phyloP scores from a whole-genome alignment of 495 filamentous ascomycete genomes.

The Penicillium desertorum region DNA sequence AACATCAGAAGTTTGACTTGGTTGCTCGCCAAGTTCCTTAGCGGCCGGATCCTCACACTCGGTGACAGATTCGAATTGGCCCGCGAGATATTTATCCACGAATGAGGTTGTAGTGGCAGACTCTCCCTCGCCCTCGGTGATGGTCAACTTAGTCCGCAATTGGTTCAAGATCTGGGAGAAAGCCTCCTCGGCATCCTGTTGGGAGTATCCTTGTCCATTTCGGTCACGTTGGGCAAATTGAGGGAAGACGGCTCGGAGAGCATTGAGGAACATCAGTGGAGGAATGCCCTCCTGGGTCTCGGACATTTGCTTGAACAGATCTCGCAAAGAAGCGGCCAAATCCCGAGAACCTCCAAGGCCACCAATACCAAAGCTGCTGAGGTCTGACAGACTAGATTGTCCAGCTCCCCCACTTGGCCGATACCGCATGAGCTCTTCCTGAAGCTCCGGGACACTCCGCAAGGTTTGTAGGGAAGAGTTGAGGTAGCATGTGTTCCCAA shows the following conservation, averaged over 20 bases:
- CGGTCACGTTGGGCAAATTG: conserved; percentile 88
- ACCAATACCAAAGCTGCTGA: conserved; percentile 60
- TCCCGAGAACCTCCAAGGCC: conserved; percentile 63
- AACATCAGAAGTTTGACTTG: conserved; percentile 61
- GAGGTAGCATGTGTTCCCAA: conserved; percentile 97
- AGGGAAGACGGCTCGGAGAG: conserved; percentile 79
- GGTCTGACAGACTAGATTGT: conserved; percentile 44
- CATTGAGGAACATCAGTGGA: conserved; percentile 80
- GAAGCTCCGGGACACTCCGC: conserved; percentile 85
- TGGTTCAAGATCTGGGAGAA: conserved; percentile 96
- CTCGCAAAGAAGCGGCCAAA: conserved; percentile 74
- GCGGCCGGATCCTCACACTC: conserved; percentile 82
- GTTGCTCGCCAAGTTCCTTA: conserved; percentile 71
- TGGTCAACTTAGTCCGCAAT: conserved; percentile 74
- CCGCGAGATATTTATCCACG: conserved; percentile 86
- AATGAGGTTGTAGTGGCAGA: conserved; percentile 61
- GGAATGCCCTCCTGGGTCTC: conserved; percentile 86
- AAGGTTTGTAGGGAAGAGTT: conserved; percentile 94
- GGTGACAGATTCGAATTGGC: conserved; percentile 70
- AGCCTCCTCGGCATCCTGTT: conserved; percentile 97
- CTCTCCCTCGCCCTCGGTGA: conserved; percentile 53
- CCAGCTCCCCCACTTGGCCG: conserved; percentile 40
- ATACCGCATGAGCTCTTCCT: conserved; percentile 74
- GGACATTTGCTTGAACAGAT: conserved; percentile 91
- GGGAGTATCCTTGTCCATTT: conserved; percentile 79